Base-by-base conservation (phyloP, 176 grass and related monocot genomes). In the Eleusine coracana region DNA sequence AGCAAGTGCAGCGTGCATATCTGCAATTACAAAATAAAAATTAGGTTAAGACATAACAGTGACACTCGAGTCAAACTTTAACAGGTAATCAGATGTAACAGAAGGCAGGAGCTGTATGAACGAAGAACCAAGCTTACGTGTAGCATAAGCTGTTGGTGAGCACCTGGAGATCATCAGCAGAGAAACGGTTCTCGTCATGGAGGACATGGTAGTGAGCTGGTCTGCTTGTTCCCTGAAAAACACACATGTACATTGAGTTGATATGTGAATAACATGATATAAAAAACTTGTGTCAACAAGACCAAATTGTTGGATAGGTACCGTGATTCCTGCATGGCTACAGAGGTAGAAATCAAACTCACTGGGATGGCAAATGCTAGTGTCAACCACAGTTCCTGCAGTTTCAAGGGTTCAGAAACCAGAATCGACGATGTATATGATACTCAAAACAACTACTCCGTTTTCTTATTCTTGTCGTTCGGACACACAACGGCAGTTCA, bases 331-430 rank as follows among this genome's bases (percentile, higher is more conserved):
- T 39, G 90, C 86, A 88, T 94, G 92, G 67, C 95, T 97, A 70
- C 95, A 97, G 3, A 97, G 71, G 78, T 91, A 94, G 81, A 97
- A 97, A 63, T 97, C 92, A 73, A 94, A 97, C 51, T 92, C 88
- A 0, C 59, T 91, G 8, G 92, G 92, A 78, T 97, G 92, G 46
- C 95, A 97, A 23, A 97, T 94, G 0, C 28, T 72, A 3, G 66
- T 87, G 55, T 97, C 92, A 12, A 94, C 86, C 39, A 97, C 92
- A 2, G 92, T 97, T 70, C 95, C 92, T 94, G 80, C 41, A 23
- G 15, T 36, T 73, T 73, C 48, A 7, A 12, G 15, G 16, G 56
- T 42, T 63, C 6, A 5, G 14, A 63, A 3, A 29, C 63, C 12
- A 79, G 9, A 79, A 50, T 66, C 7, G 6, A 7, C 13, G 15